These are phyloP conservation scores for Hygrophoropsis aurantiaca DNA, from an alignment of 768 basidiomycete species.

Conservation along the genomic window DNA sequence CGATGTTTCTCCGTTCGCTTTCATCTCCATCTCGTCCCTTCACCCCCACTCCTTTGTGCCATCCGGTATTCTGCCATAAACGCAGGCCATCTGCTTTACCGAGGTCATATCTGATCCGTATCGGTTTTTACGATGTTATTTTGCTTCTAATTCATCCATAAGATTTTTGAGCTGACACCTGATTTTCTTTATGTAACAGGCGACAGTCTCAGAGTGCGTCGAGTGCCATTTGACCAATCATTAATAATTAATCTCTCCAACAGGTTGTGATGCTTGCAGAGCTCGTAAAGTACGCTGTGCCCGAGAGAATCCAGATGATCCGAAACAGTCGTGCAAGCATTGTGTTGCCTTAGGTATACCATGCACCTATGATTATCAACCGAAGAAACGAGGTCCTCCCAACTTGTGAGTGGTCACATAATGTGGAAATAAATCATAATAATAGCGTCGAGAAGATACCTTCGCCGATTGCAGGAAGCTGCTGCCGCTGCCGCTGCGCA, in stretches of 20 bases:
- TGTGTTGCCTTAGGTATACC: constrained; percentile 79
- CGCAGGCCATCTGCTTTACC: constrained; percentile 30
- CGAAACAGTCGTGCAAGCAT: constrained; percentile 82
- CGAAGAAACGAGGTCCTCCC: constrained; percentile 91
- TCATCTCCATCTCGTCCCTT: constrained; percentile 15
- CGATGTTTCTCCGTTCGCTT: constrained; percentile 54
- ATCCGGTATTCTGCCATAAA: constrained; percentile 42
- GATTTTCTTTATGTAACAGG: constrained; percentile 43
- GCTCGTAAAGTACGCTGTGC: constrained; percentile 86
- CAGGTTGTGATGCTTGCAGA: constrained; percentile 85
- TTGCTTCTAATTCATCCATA: constrained; percentile 19
- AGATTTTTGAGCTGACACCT: constrained; percentile 35
- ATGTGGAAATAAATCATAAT: not conserved
- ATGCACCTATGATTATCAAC: constrained; percentile 91
- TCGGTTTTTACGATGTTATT: constrained; percentile 37
- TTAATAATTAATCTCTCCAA: constrained; percentile 17
- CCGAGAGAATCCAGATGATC: constrained; percentile 74
- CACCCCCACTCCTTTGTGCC: constrained; percentile 26
- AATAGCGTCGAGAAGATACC: constrained; percentile 50
- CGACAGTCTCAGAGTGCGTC: constrained; percentile 82
- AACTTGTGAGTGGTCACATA: constrained; percentile 64
- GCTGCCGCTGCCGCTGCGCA: constrained; percentile 55
- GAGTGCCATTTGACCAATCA: constrained; percentile 14
- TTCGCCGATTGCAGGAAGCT: constrained; percentile 77
- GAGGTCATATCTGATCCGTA: constrained; percentile 22